Conservation (phyloP, 495 filamentous ascomycete genomes). For the Hamigera avellanea region DNA sequence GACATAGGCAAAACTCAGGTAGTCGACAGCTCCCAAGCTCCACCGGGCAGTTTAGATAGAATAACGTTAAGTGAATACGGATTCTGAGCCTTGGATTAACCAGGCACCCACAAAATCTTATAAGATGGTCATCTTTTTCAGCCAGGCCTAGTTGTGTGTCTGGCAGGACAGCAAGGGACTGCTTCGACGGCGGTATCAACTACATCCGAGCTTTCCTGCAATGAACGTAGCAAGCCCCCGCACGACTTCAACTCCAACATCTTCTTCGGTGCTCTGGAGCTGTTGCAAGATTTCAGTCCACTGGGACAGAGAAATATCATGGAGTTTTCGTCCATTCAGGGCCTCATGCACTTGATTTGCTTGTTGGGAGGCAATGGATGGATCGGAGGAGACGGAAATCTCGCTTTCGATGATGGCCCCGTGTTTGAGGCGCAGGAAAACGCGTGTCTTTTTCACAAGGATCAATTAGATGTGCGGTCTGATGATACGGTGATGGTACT, state of each 20-base stretch:
- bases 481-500: conserved; percentile 4
- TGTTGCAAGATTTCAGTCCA: conserved; percentile 20
- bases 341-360: conserved; percentile 20
- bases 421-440: conserved; percentile 30
- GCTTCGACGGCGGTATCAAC: too few species aligned
- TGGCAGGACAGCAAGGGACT: too few species aligned
- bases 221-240: conserved; percentile 13
- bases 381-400: conserved; percentile 29
- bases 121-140: too few species aligned
- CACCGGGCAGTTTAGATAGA: too few species aligned
- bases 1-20: too few species aligned
- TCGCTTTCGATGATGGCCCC: conserved; percentile 32
- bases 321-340: conserved; percentile 28
- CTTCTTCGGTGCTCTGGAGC: conserved; percentile 6
- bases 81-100: too few species aligned
- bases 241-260: background rate
- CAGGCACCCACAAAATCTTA: too few species aligned
- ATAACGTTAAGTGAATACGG: too few species aligned
- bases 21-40: too few species aligned
- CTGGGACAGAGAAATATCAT: conserved; percentile 23
- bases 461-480: too few species aligned
- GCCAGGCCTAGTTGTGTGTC: too few species aligned
- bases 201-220: conserved; percentile 11
- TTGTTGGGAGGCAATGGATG: conserved; percentile 22
- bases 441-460: conserved; percentile 18